Base-by-base conservation (phyloP, 768 basidiomycete species). In the Boletus bicolor region DNA sequence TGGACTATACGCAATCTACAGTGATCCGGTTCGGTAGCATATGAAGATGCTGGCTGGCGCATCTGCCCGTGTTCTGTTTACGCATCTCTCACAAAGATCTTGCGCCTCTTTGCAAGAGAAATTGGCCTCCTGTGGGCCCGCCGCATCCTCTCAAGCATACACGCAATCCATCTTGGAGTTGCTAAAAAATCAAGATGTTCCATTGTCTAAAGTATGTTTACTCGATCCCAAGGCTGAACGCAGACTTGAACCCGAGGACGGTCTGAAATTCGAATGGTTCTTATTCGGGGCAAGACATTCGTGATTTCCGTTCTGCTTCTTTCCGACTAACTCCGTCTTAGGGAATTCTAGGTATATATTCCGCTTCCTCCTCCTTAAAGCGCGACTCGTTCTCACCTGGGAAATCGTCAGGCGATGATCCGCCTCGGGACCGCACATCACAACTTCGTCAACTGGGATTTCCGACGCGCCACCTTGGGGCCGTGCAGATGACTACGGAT, bases 401-500 rank as follows among this genome's bases (percentile, higher is more conserved):
- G 17, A 14, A 14, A 49, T 26, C 35, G 37, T 47, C 75, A 86
- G 95, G 96, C 11, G 96, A 98, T 65, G 95, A 99, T 72, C 96
- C 96, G 2, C 96, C 96, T 0, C 81, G 93, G 37, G 96, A 99
- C 69, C 80, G 96, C 50, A 99, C 96, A 2, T 82, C 85, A 1
- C 91, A 96, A 67, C 81, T 99, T 36, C 87, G 96, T 32, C 79
- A 79, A 15, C 74, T 93, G 37, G 94, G 94, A 1, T 99, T 96
- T 69, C 90, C 92, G 1, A 82, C 82, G 7, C 82, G 97, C 34
- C 91, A 90, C 70, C 77, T 99, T 8, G 94, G 93, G 0, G 76
- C 85, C 2, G 77, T 93, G 1, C 97, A 99, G 72, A 99, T 99
- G 97, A 98, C 97, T 34, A 99, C 97, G 0, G 96, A 99, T 72